Conservation (phyloP, 2,329 filamentous ascomycete genomes). For the Fusarium metavorans region DNA sequence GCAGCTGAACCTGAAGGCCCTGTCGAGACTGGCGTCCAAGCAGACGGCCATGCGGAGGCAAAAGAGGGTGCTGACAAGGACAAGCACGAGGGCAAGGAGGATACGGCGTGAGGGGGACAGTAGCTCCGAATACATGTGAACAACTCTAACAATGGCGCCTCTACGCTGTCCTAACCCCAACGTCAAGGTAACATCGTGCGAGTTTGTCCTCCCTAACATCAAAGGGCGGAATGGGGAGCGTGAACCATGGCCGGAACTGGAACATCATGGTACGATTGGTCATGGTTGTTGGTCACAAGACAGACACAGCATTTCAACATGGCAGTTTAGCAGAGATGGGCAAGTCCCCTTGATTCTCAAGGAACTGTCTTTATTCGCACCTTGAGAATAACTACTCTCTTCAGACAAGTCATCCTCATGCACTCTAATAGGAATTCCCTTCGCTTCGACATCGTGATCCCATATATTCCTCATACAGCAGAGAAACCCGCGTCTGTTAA, state of each 20-base stretch:
- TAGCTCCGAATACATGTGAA: background rate
- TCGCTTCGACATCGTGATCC: conserved; percentile 12
- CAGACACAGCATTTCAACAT: background rate
- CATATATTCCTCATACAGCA: conserved; percentile 23
- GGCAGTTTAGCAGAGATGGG: conserved; percentile 2
- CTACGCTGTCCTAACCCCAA: background rate
- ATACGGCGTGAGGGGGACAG: conserved; percentile 6
- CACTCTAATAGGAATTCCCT: conserved; percentile 9
- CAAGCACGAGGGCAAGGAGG: conserved; percentile 7
- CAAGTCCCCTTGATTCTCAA: conserved; percentile 6
- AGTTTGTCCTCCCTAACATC: background rate
- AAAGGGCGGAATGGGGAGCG: background rate
- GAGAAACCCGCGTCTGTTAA: background rate
- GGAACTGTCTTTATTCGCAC: conserved; percentile 13
- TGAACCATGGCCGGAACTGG: background rate
- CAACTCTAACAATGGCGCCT: background rate
- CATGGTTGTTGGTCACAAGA: background rate
- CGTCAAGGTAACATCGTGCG: background rate
- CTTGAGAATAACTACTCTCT: conserved; percentile 6
- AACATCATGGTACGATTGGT: background rate
- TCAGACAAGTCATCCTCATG: conserved; percentile 4
- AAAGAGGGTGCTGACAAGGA: conserved; percentile 10
- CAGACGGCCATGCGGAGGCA: conserved; percentile 3
- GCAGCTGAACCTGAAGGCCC: background rate
- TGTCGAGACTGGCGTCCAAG: background rate